Conservation (phyloP, 129 eudicot genomes). For the Solidago caesia region DNA sequence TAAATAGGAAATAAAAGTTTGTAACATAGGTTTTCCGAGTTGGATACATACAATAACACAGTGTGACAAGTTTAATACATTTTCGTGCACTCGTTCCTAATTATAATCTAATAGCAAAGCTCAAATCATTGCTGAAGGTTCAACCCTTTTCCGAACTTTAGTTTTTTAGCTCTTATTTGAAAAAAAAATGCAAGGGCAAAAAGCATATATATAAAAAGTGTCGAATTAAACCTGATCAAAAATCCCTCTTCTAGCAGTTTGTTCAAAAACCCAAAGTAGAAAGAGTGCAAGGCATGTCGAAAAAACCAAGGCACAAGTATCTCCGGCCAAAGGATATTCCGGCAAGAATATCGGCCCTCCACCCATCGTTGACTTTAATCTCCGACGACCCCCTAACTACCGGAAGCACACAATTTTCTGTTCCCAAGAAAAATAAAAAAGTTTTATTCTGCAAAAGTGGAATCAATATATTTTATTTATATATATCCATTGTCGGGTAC, state of each 20-base stretch:
- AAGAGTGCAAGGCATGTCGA: conserved; percentile 61
- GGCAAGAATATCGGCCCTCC: conserved; percentile 35
- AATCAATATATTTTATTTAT: neutral
- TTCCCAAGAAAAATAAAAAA: neutral
- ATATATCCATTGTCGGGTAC: too few species aligned
- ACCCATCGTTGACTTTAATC: conserved; percentile 13
- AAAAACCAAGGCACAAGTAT: conserved; percentile 51
- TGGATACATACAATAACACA: too few species aligned
- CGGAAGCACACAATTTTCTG: neutral
- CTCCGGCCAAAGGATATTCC: conserved; percentile 41
- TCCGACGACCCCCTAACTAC: conserved; percentile 15
- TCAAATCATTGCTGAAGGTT: too few species aligned
- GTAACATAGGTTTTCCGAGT: too few species aligned
- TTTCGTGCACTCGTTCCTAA: too few species aligned
- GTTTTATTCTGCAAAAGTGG: neutral
- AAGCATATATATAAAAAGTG: neutral
- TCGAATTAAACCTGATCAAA: conserved; percentile 48
- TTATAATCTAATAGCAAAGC: too few species aligned
- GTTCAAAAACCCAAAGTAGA: conserved; percentile 61
- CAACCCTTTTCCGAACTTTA: too few species aligned
- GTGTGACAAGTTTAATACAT: too few species aligned
- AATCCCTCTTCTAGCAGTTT: conserved; percentile 59
- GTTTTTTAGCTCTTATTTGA: too few species aligned
- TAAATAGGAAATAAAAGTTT: too few species aligned
- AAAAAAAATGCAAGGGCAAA: too few species aligned